Evolutionary conservation across 345 rosid species (phyloP).

Genomic region (Adansonia digitata): DNA sequence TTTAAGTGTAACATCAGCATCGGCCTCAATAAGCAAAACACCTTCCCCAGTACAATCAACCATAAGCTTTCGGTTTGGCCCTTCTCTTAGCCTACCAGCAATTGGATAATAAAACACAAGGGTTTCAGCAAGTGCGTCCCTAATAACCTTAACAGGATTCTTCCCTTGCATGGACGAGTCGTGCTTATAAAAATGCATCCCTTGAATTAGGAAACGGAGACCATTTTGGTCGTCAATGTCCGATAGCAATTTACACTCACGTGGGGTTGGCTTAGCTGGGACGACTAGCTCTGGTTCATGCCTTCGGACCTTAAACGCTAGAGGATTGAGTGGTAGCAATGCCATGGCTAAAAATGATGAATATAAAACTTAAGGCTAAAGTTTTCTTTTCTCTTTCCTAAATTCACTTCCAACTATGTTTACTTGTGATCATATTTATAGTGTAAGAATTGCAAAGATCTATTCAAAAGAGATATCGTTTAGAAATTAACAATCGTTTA

Average conservation of each 20-base stretch:
- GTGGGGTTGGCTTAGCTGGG: conserved; percentile 53
- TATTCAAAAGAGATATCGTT: too few relatives aligned
- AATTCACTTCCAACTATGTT: too few relatives aligned
- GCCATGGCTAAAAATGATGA: too few relatives aligned
- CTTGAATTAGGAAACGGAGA: conserved; percentile 43
- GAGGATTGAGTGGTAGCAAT: too few relatives aligned
- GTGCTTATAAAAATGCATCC: conserved; percentile 31
- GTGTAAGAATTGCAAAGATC: too few relatives aligned
- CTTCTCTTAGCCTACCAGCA: conserved; percentile 54
- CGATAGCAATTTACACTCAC: conserved; percentile 39
- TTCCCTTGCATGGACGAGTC: conserved; percentile 22
- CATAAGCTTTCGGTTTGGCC: conserved; percentile 34
- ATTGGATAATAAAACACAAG: conserved; percentile 47
- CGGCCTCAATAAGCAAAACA: conserved; percentile 43
- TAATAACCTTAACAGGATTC: conserved; percentile 41
- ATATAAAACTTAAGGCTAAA: too few relatives aligned
- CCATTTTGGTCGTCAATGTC: conserved; percentile 57
- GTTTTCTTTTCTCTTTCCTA: too few relatives aligned
- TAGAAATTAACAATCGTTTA: too few relatives aligned
- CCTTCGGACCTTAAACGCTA: too few relatives aligned
- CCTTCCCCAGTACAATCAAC: conserved; percentile 63
- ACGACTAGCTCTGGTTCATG: conserved; percentile 30
- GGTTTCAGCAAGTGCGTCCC: conserved; percentile 32
- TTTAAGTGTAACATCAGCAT: conserved; percentile 39
- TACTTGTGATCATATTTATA: too few relatives aligned